Conservation (phyloP, 2,329 filamentous ascomycete genomes). For the Ophiocordyceps camponoti-saundersi region DNA sequence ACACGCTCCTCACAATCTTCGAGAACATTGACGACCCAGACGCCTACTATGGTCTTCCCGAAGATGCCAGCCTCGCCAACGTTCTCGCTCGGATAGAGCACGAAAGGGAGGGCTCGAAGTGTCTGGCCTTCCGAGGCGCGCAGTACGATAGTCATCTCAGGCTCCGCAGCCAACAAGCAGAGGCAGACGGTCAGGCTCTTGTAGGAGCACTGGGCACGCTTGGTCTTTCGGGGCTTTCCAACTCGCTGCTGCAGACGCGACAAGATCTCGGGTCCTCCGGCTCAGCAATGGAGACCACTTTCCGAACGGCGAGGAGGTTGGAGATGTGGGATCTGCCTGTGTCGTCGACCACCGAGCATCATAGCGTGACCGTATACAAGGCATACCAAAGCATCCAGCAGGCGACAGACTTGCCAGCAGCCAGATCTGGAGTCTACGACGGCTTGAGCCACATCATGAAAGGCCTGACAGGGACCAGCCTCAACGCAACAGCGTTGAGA, state of each 20-base stretch:
- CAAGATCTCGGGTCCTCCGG: slow-evolving; percentile 40
- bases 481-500: slow-evolving; percentile 34
- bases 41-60: slow-evolving; percentile 80
- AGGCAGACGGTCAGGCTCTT: slow-evolving; percentile 48
- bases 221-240: slow-evolving; percentile 72
- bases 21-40: slow-evolving; percentile 91
- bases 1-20: slow-evolving; percentile 67
- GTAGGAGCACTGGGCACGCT: slow-evolving; percentile 64
- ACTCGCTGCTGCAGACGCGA: slow-evolving; percentile 57
- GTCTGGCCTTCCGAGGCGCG: slow-evolving; percentile 77
- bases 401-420: slow-evolving; percentile 35
- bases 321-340: slow-evolving; percentile 86
- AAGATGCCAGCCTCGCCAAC: slow-evolving; percentile 57
- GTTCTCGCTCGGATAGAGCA: slow-evolving; percentile 75
- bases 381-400: slow-evolving; percentile 65
- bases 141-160: slow-evolving; percentile 77
- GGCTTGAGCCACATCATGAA: slow-evolving; percentile 45
- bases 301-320: slow-evolving; percentile 63
- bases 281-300: slow-evolving; percentile 51
- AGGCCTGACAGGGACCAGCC: slow-evolving; percentile 29
- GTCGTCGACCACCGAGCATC: slow-evolving; percentile 42
- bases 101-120: slow-evolving; percentile 74
- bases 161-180: slow-evolving; percentile 33
- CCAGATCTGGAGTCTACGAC: slow-evolving; percentile 42
- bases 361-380: slow-evolving; percentile 58